These are phyloP conservation scores for Macroventuria anomochaeta DNA, from an alignment of 2,329 filamentous ascomycete species.

Conservation along the genomic window DNA sequence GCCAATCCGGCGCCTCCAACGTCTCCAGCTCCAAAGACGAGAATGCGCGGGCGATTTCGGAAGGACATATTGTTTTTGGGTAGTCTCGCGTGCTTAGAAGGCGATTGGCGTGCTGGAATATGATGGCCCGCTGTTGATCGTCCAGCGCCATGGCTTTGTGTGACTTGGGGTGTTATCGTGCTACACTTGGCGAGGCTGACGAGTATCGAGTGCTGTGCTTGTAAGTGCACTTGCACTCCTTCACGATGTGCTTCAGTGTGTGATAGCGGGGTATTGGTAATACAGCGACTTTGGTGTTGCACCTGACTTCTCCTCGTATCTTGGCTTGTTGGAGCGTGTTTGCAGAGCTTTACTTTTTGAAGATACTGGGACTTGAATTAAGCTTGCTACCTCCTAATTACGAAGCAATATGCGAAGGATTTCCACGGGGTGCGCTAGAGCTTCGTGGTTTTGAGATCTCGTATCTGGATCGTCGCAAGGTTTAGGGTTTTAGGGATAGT, in stretches of 20 bases:
- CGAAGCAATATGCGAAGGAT: too few relatives aligned
- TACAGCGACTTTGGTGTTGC: conserved; percentile 3
- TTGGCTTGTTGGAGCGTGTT: background rate
- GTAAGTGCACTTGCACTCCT: background rate
- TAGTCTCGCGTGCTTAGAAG: conserved; percentile 43
- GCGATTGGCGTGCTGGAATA: conserved; percentile 28
- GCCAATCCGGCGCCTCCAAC: conserved; percentile 48
- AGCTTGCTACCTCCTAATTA: too few relatives aligned
- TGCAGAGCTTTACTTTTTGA: background rate
- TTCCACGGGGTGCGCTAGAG: conserved; percentile 13
- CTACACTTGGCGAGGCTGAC: background rate
- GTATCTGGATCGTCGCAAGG: conserved; percentile 31
- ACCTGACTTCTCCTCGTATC: conserved; percentile 8
- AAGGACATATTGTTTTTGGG: conserved; percentile 62
- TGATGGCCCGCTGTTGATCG: conserved; percentile 22
- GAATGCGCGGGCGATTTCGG: conserved; percentile 58
- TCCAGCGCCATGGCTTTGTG: conserved; percentile 27
- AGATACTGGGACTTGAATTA: too few relatives aligned
- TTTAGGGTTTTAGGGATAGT: conserved; percentile 17
- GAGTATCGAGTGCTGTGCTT: background rate
- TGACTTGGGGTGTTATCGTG: background rate
- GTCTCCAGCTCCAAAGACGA: conserved; percentile 48
- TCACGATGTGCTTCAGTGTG: background rate
- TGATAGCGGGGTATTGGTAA: background rate
- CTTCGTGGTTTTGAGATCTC: conserved; percentile 1